These are phyloP conservation scores for Ilyonectria mors-panacis DNA, from an alignment of 2,329 filamentous ascomycete genomes.

Conservation along the genomic window DNA sequence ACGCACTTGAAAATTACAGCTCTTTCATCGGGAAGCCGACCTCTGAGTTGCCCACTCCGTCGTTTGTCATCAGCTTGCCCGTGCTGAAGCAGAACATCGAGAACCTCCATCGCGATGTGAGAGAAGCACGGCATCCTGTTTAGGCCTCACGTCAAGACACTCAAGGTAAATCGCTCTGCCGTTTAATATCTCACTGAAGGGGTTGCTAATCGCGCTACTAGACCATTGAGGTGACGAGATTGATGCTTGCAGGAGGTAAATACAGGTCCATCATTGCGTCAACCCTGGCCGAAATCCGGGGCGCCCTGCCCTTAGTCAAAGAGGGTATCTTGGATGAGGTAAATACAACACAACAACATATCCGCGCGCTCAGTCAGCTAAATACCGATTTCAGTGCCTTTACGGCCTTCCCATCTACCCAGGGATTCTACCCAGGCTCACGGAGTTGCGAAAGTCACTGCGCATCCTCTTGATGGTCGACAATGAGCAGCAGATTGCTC, in stretches of 20 bases:
- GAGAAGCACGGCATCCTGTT: conserved; percentile 56
- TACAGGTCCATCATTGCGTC: conserved; percentile 58
- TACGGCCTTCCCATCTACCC: conserved; percentile 59
- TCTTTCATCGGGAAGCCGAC: conserved; percentile 54
- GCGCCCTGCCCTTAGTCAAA: conserved; percentile 55
- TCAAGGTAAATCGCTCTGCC: conserved; percentile 52
- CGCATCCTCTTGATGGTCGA: conserved; percentile 56
- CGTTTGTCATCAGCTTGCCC: conserved; percentile 56
- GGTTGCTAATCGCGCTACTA: conserved; percentile 28
- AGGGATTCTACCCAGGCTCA: conserved; percentile 50
- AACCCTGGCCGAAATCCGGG: conserved; percentile 58
- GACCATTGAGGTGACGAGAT: conserved; percentile 54
- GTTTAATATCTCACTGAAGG: accelerated
- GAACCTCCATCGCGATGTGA: conserved; percentile 56
- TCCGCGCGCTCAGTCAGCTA: background rate
- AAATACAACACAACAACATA: background rate
- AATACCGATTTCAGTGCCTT: conserved; percentile 45
- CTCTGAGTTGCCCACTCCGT: conserved; percentile 55
- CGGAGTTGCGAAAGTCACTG: conserved; percentile 47
- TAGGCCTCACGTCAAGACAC: conserved; percentile 61
- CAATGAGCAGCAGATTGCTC: conserved; percentile 52
- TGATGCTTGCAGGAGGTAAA: conserved; percentile 58
- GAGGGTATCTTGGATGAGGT: conserved; percentile 60
- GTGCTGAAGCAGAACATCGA: conserved; percentile 56
- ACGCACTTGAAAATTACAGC: conserved; percentile 48